Percentiles rank a stretch among this genome's conserved stretches.
Conservation (phyloP, 2,329 filamentous ascomycete genomes). For the Bipolaris cookei region DNA sequence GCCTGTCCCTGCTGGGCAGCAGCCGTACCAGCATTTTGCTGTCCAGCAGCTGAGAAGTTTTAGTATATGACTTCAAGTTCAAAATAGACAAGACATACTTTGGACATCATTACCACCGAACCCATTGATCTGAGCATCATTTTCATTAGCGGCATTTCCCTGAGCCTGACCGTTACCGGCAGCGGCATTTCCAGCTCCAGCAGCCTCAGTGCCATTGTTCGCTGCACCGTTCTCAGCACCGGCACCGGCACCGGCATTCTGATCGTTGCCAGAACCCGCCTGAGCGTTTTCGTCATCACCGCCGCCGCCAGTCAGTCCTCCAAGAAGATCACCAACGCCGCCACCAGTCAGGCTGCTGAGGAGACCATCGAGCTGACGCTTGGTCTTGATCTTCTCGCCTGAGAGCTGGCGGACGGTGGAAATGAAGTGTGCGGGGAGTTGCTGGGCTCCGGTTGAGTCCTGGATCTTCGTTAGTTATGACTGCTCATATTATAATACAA, state of each 20-base stretch:
- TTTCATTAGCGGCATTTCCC: background rate
- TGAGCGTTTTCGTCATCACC: background rate
- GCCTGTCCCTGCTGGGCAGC: too few relatives aligned
- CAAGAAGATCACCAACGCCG: constrained; percentile 9
- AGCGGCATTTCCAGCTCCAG: constrained; percentile 1
- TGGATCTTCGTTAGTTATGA: background rate
- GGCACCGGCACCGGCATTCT: background rate
- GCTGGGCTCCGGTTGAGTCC: constrained; percentile 27
- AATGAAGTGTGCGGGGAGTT: constrained; percentile 35
- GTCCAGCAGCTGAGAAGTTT: background rate
- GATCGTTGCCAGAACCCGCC: constrained; percentile 3
- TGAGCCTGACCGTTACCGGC: background rate
- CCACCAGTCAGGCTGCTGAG: constrained; percentile 22
- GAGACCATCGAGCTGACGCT: constrained; percentile 38
- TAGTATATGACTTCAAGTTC: background rate
- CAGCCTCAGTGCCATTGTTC: constrained; percentile 9
- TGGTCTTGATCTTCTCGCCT: constrained; percentile 30
- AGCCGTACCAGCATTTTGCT: too few relatives aligned
- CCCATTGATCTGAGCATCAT: background rate
- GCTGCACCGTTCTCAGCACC: background rate
- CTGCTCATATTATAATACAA: too few relatives aligned
- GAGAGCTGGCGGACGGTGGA: constrained; percentile 29
- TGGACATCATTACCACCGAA: too few relatives aligned
- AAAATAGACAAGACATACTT: background rate
- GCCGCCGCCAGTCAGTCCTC: constrained; percentile 5